Evolutionary conservation across 116 monocot species (phyloP), one percentile per base, ranked within the genome.

Genomic region (Cymodocea nodosa): DNA sequence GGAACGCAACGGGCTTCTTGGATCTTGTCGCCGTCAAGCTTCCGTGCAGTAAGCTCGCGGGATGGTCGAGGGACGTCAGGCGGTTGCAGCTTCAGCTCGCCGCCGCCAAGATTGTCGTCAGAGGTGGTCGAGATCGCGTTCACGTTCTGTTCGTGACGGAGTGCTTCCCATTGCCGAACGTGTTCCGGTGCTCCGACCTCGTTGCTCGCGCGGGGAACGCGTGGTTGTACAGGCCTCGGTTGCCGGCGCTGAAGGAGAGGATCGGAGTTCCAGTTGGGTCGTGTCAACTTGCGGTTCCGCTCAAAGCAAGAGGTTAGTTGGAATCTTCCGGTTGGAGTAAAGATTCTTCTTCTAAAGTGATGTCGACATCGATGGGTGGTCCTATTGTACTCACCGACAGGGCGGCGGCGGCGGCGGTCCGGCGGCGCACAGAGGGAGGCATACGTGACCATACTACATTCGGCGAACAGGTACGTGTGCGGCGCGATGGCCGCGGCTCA

Each of bases 371-470:
- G n/a, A n/a, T n/a, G n/a, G n/a, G n/a, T n/a, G n/a, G n/a, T n/a
- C n/a, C n/a, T n/a, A n/a, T n/a, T n/a, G 12, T 66, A 64, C 37
- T 8, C 35, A 16, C 6, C 9, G 37, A 23, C 91, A 84, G 89
- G 19, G 52, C 74, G 78, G 18, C 36, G 19, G 52, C 74, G 78
- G 18, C 36, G 69, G 15, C 55, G 66, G 52, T 78, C 84, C 3
- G 72, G 70, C 23, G 59, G 70, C 10, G 53, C 60, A 44, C 70
- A 68, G 10, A 65, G 82, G 40, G 94, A 85, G 74, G 90, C 87
- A 20, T 94, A 94, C 50, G 94, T 84, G 0, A 94, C 94, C 0
- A 94, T 94, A 23, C 87, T 94, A 12, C 94, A 94, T 67, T 94
- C 94, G 0, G 94, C 87, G 19, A 40, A 84, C 25, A 10, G 66